Evolutionary conservation across 176 grass and related monocot genomes (phyloP).

Genomic region (Carex pumila): DNA sequence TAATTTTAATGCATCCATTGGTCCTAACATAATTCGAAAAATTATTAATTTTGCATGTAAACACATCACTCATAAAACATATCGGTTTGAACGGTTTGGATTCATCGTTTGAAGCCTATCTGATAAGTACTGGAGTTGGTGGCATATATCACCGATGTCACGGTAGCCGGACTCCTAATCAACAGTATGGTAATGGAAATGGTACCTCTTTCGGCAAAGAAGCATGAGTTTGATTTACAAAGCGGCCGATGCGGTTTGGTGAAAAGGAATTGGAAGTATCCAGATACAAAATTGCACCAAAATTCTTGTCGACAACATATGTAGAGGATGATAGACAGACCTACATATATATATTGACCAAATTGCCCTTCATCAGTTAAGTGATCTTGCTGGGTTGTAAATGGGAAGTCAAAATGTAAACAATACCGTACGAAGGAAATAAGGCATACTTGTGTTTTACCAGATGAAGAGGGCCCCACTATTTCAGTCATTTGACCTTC

Average conservation of each 20-base stretch:
- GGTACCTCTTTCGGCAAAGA: slow-evolving; percentile 33
- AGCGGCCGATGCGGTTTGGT: slow-evolving; percentile 36
- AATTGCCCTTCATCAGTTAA: not conserved
- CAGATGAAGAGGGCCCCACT: slow-evolving; percentile 67
- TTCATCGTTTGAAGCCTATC: no score
- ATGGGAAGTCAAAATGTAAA: not conserved
- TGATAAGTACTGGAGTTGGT: no score
- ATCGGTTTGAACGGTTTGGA: no score
- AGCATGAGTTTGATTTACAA: slow-evolving; percentile 33
- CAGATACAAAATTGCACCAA: slow-evolving; percentile 59
- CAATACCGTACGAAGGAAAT: not conserved
- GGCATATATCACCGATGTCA: no score
- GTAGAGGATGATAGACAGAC: slow-evolving; percentile 62
- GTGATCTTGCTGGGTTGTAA: not conserved
- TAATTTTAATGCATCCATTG: no score
- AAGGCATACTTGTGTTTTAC: slow-evolving; percentile 73
- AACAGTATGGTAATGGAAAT: not conserved
- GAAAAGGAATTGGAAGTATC: slow-evolving; percentile 94
- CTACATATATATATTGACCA: slow-evolving; percentile 36
- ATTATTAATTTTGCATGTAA: no score
- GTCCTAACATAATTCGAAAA: no score
- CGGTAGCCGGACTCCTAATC: no score
- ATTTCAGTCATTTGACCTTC: slow-evolving; percentile 69
- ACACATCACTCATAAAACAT: no score
- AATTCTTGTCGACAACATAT: slow-evolving; percentile 40